Percentiles rank a stretch among this genome's conserved stretches.
phyloP scores from a whole-genome alignment of 2,329 filamentous ascomycete genomes.

The Nigrospora oryzae region DNA sequence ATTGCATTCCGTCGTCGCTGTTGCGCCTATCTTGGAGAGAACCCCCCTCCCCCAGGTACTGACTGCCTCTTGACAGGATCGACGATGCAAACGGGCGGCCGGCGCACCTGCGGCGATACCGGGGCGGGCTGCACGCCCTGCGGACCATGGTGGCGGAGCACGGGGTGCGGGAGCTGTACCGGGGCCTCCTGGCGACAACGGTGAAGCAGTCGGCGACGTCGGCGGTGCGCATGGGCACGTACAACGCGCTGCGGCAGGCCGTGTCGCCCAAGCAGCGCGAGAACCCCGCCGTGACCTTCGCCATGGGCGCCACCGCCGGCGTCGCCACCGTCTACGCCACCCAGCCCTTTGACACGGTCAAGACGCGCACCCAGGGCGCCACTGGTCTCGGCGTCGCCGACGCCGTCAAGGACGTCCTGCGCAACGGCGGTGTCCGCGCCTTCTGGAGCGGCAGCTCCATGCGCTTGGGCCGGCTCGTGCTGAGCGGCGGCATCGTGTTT shows the following conservation, averaged over 20 bases:
- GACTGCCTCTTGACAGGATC: too few species aligned
- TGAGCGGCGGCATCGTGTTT: too few species aligned
- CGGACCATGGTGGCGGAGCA: conserved; percentile 15
- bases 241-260: conserved; percentile 34
- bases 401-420: background rate
- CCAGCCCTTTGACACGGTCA: conserved; percentile 55
- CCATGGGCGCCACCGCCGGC: too few species aligned
- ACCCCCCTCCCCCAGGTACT: too few species aligned
- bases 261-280: conserved; percentile 3
- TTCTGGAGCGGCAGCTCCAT: too few species aligned
- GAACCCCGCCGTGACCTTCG: conserved; percentile 11
- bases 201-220: conserved; percentile 39
- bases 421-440: too few species aligned
- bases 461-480: too few species aligned
- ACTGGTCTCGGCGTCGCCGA: conserved; percentile 29
- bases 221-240: conserved; percentile 37
- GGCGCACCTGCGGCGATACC: conserved; percentile 14
- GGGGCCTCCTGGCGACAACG: conserved; percentile 32
- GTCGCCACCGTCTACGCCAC: conserved; percentile 43
- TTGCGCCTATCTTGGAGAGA: too few species aligned
- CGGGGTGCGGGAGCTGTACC: too few species aligned
- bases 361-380: conserved; percentile 54
- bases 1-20: too few species aligned
- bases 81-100: conserved; percentile 22
- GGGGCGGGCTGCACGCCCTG: conserved; percentile 21